Conservation (phyloP, 1,284 basidiomycete genomes). For the Marasmius fiardii region DNA sequence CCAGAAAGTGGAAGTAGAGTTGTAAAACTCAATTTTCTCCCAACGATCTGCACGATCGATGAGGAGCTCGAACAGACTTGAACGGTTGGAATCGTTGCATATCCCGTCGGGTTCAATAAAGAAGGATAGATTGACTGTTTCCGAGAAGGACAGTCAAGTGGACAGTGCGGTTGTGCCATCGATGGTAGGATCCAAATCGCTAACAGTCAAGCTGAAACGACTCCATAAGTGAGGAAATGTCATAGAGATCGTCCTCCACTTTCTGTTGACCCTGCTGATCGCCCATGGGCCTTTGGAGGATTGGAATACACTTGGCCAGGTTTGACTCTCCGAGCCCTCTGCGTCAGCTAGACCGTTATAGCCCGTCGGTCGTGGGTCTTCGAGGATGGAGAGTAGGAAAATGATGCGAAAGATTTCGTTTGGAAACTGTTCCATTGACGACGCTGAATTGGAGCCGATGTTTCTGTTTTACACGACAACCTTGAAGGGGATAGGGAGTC, state of each 20-base stretch:
- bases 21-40: background rate
- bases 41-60: background rate
- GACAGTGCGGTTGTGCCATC: background rate
- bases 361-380: background rate
- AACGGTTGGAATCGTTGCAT: background rate
- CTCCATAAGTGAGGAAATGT: background rate
- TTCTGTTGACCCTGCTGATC: background rate
- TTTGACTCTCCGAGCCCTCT: background rate
- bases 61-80: background rate
- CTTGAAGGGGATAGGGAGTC: too few relatives aligned
- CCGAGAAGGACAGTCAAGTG: background rate
- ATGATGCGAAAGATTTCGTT: background rate
- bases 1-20: background rate
- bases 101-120: background rate
- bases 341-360: background rate
- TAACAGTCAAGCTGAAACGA: background rate
- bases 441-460: too few relatives aligned
- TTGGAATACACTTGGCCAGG: background rate
- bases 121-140: background rate
- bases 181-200: too few relatives aligned
- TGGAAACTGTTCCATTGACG: background rate
- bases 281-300: background rate
- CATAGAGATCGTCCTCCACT: background rate
- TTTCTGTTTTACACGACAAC: too few relatives aligned
- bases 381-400: background rate